Evolutionary conservation across 1,284 basidiomycete genomes (phyloP), one percentile per base, ranked within the genome.

Genomic region (Fomitopsis pinicola): DNA sequence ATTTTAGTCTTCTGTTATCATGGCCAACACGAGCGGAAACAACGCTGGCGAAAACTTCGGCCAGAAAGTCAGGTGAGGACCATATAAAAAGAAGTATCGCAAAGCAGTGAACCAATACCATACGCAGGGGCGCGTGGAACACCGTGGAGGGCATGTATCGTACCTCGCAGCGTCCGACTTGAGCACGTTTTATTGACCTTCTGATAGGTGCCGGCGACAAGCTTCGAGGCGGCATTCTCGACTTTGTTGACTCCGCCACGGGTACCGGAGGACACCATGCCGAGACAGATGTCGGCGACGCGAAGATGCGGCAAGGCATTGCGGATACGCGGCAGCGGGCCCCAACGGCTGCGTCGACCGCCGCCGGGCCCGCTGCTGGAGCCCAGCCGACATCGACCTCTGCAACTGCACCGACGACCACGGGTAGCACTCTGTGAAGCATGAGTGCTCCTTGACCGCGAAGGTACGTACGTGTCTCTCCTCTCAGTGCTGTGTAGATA

Each of bases 241-340:
- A 72, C 64, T 72, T 72, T 33, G 68, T 68, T 55, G 71, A 72
- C 62, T 61, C 69, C n/a, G 68, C 68, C 10, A 67, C 68, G 5
- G 69, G 69, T 45, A 71, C 70, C 14, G 63, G 61, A 12, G 63
- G 66, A 5, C 64, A 61, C 54, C 65, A 67, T 46, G 28, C 62
- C 9, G 67, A 69, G 62, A 63, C 67, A 8, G 64, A 68, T 38
- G 36, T 61, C 42, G 67, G 70, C 9, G 62, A 63, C 26, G 35
- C 44, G 36, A 56, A 63, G 58, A 60, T 66, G 5, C 60, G 62
- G 44, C 59, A 63, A 45, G 64, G 67, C 35, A 58, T 66, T 2
- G 57, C 57, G 7, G 42, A 62, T 53, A 52, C 58, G 44, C 59
- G 36, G 38, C 52, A 48, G 45, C 42, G 35, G 4, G 28, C 48